Evolutionary conservation across 164 flowering plant species (phyloP).

Genomic region (Nymphaea colorata): DNA sequence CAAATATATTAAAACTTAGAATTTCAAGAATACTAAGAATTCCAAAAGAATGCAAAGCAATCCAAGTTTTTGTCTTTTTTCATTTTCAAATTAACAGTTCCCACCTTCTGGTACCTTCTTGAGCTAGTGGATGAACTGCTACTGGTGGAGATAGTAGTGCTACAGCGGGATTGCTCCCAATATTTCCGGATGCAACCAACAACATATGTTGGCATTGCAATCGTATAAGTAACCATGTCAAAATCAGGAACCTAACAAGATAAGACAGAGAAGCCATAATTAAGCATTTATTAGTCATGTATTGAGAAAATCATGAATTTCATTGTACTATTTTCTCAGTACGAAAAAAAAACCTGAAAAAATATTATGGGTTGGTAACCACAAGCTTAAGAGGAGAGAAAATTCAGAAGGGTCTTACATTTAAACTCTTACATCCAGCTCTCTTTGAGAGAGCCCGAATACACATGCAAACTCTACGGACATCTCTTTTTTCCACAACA

Average conservation of each 20-base stretch:
- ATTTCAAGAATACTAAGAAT: neutral
- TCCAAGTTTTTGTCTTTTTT: slow-evolving; percentile 9
- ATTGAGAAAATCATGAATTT: neutral
- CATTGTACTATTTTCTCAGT: too few relatives aligned
- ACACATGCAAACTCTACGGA: slow-evolving; percentile 61
- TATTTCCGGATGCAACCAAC: slow-evolving; percentile 48
- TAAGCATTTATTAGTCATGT: neutral
- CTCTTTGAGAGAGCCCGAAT: slow-evolving; percentile 57
- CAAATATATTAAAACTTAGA: slow-evolving; percentile 3
- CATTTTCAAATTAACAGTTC: slow-evolving; percentile 1
- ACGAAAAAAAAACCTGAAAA: neutral
- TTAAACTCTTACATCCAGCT: slow-evolving; percentile 39
- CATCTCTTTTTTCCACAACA: slow-evolving; percentile 57
- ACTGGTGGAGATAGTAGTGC: slow-evolving; percentile 17
- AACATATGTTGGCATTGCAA: slow-evolving; percentile 58
- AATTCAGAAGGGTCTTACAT: slow-evolving; percentile 19
- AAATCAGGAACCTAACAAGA: slow-evolving; percentile 56
- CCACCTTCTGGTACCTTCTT: slow-evolving; percentile 1
- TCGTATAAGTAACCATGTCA: slow-evolving; percentile 44
- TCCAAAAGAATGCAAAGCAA: neutral
- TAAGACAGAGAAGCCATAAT: neutral
- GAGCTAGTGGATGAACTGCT: slow-evolving; percentile 11
- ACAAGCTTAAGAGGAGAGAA: neutral
- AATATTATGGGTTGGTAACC: neutral
- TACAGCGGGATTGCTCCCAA: slow-evolving; percentile 41